Conservation (phyloP, 2,329 filamentous ascomycete species). For the Anthostomella pinea region DNA sequence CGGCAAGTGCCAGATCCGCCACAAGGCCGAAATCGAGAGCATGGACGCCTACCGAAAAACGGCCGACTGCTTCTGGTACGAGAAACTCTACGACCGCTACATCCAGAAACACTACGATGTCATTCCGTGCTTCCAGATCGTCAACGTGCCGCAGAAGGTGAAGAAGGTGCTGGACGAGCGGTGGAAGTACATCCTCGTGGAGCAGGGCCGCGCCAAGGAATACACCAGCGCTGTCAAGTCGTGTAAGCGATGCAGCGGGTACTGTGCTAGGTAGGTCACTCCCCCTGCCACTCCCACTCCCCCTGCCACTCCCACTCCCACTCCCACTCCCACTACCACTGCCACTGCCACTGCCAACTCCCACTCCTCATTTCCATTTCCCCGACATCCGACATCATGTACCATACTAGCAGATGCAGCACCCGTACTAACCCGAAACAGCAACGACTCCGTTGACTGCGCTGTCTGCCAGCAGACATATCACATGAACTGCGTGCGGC, state of each 20-base stretch:
- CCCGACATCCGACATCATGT: slow-evolving; percentile 5
- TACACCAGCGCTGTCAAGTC: slow-evolving; percentile 93
- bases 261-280: slow-evolving; percentile 78
- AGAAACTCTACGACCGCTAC: slow-evolving; percentile 96
- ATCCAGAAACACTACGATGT: slow-evolving; percentile 98
- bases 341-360: slow-evolving; percentile 4
- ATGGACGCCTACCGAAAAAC: slow-evolving; percentile 81
- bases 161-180: slow-evolving; percentile 94
- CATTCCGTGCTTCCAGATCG: slow-evolving; percentile 85
- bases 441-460: slow-evolving; percentile 93
- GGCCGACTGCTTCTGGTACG: slow-evolving; percentile 92
- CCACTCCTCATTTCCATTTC: slow-evolving; percentile 17
- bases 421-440: slow-evolving; percentile 38
- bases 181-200: slow-evolving; percentile 95
- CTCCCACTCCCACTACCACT: slow-evolving; percentile 7
- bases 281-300: slow-evolving; percentile 7
- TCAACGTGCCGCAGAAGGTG: slow-evolving; percentile 93
- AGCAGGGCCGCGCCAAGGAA: slow-evolving; percentile 91
- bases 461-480: slow-evolving; percentile 93
- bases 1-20: slow-evolving; percentile 87
- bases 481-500: slow-evolving; percentile 97
- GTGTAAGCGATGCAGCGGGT: slow-evolving; percentile 88
- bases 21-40: slow-evolving; percentile 80
- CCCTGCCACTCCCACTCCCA: slow-evolving; percentile 11
- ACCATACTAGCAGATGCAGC: too few relatives aligned